These are phyloP conservation scores for Claviceps paspali DNA, from an alignment of 2,329 filamentous ascomycete genomes.

Conservation along the genomic window DNA sequence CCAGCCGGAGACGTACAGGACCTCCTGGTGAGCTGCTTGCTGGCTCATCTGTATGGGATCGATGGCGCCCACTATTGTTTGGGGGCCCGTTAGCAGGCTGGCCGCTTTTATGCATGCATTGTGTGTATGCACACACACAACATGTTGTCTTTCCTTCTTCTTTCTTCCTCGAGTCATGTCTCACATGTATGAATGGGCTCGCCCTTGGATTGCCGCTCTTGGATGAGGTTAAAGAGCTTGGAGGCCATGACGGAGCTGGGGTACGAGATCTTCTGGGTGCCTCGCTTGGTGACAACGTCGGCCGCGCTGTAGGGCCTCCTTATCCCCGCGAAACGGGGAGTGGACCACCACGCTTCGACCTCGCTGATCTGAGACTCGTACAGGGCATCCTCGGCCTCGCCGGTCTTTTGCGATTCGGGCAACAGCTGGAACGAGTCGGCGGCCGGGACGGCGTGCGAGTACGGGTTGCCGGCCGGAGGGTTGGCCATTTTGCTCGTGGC, in stretches of 20 bases:
- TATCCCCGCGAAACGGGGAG: slow-evolving; percentile 73
- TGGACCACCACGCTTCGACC: slow-evolving; percentile 82
- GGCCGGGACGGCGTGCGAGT: slow-evolving; percentile 20
- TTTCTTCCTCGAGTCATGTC: slow-evolving; percentile 11
- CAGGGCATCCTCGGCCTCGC: slow-evolving; percentile 67
- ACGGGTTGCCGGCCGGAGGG: slow-evolving; percentile 13
- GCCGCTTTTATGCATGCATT: not conserved
- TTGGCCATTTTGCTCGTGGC: slow-evolving; percentile 17
- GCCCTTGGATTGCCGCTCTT: slow-evolving; percentile 60
- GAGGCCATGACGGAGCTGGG: slow-evolving; percentile 89
- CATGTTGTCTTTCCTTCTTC: too few relatives aligned
- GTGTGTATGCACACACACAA: too few relatives aligned
- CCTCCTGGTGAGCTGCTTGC: slow-evolving; percentile 88
- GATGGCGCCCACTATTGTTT: slow-evolving; percentile 89
- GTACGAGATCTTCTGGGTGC: slow-evolving; percentile 72
- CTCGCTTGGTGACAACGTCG: slow-evolving; percentile 87
- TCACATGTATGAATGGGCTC: slow-evolving; percentile 86
- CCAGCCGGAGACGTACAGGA: slow-evolving; percentile 94
- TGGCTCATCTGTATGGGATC: slow-evolving; percentile 99
- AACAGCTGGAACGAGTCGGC: slow-evolving; percentile 79
- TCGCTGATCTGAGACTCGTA: slow-evolving; percentile 73
- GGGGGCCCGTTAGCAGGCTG: not conserved
- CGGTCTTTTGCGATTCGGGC: slow-evolving; percentile 60
- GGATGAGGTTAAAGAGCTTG: slow-evolving; percentile 83
- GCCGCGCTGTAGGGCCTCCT: slow-evolving; percentile 80